Conservation (phyloP, 805 yeast genomes). For the Candida methanosorbosa region DNA sequence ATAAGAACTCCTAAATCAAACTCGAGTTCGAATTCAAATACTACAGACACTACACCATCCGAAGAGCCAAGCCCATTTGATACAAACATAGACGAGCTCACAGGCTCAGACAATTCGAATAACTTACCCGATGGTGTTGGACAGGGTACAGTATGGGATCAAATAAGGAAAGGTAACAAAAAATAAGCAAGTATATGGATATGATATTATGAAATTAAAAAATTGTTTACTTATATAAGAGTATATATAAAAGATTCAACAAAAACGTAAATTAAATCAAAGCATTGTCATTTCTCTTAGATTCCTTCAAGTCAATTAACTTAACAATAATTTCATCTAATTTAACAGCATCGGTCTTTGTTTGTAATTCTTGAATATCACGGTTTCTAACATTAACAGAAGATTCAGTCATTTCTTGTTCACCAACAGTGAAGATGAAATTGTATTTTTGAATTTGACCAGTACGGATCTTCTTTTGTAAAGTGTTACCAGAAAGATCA, state of each 20-base stretch:
- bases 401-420: conserved; percentile 70
- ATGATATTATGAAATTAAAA: not conserved
- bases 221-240: not conserved
- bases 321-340: conserved; percentile 66
- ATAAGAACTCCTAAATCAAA: not conserved
- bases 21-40: not conserved
- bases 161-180: too few relatives aligned
- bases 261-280: conserved; percentile 8
- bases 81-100: not conserved
- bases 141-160: not conserved
- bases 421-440: conserved; percentile 96
- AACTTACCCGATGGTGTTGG: not conserved
- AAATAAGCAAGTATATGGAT: too few relatives aligned
- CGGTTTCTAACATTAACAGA: conserved; percentile 95
- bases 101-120: not conserved
- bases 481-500: conserved; percentile 89
- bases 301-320: conserved; percentile 57
- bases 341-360: conserved; percentile 77
- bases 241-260: not conserved
- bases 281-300: conserved; percentile 66
- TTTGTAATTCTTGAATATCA: conserved; percentile 88
- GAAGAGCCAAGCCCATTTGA: not conserved
- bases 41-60: not conserved
- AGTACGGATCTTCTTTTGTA: conserved; percentile 95
- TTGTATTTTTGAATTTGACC: conserved; percentile 94